Base-by-base conservation (phyloP, 441 rosid species). In the Jatropha multifida region DNA sequence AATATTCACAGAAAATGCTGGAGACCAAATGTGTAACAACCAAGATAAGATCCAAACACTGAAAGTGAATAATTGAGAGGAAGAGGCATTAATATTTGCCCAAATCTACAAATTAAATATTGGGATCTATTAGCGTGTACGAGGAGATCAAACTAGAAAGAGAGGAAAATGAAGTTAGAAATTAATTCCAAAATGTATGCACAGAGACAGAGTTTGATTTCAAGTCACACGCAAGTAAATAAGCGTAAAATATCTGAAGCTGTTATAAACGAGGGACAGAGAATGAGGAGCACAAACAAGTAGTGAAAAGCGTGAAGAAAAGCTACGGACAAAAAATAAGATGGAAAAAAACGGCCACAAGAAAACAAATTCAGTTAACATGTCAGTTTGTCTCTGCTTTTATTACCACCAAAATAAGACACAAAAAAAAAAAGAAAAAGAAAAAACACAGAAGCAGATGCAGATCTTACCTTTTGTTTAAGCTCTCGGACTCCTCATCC, bases 401-500 rank as follows among this genome's bases (percentile, higher is more conserved):
- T 56, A 56, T 56, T 17, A 59, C 40, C 66, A 44, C 44, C 60
- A 23, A 58, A 42, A 68, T 44, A 65, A 52, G 26, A 38, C 18
- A 49, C 1, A 74, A 32, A 74, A 7, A 55, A 56, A 13, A 1
- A 12, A 56, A 58, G 26, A 7, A n/a, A 44, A 62, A 8, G 32
- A 1, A 17, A 56, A 27, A 38, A 32, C 18, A 44, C 49, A 69
- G 69, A 61, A 27, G 44, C 37, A 48, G 59, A 68, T 41, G 48
- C 72, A 83, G 92, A 92, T 80, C 85, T 84, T 41, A 96, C 99
- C 96, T 89, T 80, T 80, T 86, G 84, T 90, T 92, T 75, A 96
- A 86, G 83, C 90, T 89, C 85, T 91, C 97, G 58, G 76, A 80
- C 82, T 94, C 99, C 86, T 94, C 98, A 54, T 92, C 99, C 1